Percentiles rank a stretch among this genome's conserved stretches.
phyloP scores from a whole-genome alignment of 1,139 yeast genomes.

The Saccharomyces hybrid region DNA sequence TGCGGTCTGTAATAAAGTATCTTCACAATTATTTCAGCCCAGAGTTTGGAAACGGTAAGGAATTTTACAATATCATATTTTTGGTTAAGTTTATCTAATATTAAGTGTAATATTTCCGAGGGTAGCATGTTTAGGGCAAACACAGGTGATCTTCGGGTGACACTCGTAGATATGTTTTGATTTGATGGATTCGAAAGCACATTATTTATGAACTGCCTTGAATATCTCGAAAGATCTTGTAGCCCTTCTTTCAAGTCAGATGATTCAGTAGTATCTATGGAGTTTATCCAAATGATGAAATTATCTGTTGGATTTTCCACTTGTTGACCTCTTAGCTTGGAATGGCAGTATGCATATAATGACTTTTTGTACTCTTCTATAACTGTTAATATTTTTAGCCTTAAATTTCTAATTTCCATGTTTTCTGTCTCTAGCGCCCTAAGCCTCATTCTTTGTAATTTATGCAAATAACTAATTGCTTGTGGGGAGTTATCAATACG shows the following conservation, averaged over 20 bases:
- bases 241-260: slow-evolving; percentile 15
- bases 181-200: slow-evolving; percentile 1
- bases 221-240: slow-evolving; percentile 12
- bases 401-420: slow-evolving; percentile 24
- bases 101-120: slow-evolving; percentile 67
- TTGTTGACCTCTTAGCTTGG: slow-evolving; percentile 14
- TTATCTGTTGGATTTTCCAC: slow-evolving; percentile 22
- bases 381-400: slow-evolving; percentile 19
- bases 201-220: slow-evolving; percentile 9
- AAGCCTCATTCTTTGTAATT: slow-evolving; percentile 26
- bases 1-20: slow-evolving; percentile 87
- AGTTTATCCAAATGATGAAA: slow-evolving; percentile 20
- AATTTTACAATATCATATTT: slow-evolving; percentile 59
- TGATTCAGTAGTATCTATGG: slow-evolving; percentile 20
- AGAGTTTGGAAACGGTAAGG: slow-evolving; percentile 69
- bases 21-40: slow-evolving; percentile 77
- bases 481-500: slow-evolving; percentile 15
- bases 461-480: slow-evolving; percentile 16
- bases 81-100: slow-evolving; percentile 60
- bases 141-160: neutral
- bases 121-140: slow-evolving; percentile 60
- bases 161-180: neutral
- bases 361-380: slow-evolving; percentile 26
- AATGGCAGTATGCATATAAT: slow-evolving; percentile 17
- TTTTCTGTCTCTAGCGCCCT: slow-evolving; percentile 31